Conservation (phyloP, 257 asterid species). For the Paraleonurus japonicus region DNA sequence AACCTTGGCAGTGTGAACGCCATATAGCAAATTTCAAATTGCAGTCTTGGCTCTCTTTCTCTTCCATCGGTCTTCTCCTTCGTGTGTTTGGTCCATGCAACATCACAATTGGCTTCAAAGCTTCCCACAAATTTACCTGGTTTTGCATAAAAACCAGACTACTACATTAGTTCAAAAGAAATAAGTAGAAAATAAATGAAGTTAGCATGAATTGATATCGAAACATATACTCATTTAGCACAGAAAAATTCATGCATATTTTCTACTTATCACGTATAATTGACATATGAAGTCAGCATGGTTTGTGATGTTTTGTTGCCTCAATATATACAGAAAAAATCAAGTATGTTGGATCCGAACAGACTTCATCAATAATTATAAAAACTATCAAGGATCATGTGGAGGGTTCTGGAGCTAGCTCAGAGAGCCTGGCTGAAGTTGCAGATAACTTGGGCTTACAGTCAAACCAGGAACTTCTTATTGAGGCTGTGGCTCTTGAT, state of each 20-base stretch:
- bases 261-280: neutral
- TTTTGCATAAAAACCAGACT: neutral
- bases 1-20: neutral
- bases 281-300: constrained; percentile 18
- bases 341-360: constrained; percentile 51
- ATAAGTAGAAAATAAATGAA: neutral
- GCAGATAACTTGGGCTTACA: constrained; percentile 64
- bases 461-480: constrained; percentile 74
- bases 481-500: constrained; percentile 90
- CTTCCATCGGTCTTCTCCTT: neutral
- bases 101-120: neutral
- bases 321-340: constrained; percentile 60
- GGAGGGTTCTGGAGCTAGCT: constrained; percentile 67
- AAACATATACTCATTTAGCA: neutral
- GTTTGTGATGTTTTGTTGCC: constrained; percentile 35
- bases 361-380: constrained; percentile 48
- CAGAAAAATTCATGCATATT: neutral
- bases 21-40: neutral
- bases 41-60: neutral
- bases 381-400: constrained; percentile 57
- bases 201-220: neutral
- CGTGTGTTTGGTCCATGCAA: neutral
- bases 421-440: constrained; percentile 57
- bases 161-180: neutral
- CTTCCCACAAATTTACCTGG: neutral